Evolutionary conservation across 1,284 basidiomycete genomes (phyloP), one percentile per base, ranked within the genome.

Genomic region (Anthracocystis panici-leucophaei): DNA sequence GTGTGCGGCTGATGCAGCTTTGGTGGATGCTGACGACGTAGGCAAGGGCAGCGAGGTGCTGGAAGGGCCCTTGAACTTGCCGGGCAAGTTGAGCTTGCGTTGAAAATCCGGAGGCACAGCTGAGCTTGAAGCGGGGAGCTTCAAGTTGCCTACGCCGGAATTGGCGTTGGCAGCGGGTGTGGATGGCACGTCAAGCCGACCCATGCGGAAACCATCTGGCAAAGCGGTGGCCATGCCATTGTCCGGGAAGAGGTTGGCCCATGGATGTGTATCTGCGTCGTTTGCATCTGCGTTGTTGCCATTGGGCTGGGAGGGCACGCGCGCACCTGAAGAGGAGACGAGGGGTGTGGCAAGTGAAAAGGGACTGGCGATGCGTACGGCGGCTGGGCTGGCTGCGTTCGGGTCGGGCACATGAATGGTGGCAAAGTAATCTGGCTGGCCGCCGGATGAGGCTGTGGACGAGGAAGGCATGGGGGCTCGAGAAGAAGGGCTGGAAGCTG

Each of bases 181-280:
- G 18, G 61, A 70, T 7, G 75, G 75, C 5, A 77, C 64, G 29
- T 33, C 59, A 9, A 77, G 51, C 11, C 50, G 55, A 12, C 33
- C 53, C 41, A 65, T 62, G 18, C 51, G 59, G 12, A 76, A 71
- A 33, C 51, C 40, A 18, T 73, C 69, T 21, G 75, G 75, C 12
- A 77, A 54, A 1, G 75, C 70, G 23, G 75, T 77, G 9, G 71
- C 40, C 69, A 77, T 73, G 41, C 70, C 75, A 18, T 56, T 65
- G 29, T 77, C 75, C 5, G 65, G 65, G 25, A 77, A 77, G 12
- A 77, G 54, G 45, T 65, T 65, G 2, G 75, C 69, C 75, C 75
- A 77, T 2, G 70, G 75, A 60, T 77, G 75, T 18, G 58, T 25
- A 23, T 74, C 61, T 53, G 45, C 21, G 11, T 71, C 68, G 11